A percentile compares a stretch with the other conserved stretches of the same genome.
These are phyloP conservation scores for Cicer arietinum DNA, from an alignment of 306 rosid species.

Conservation along the genomic window DNA sequence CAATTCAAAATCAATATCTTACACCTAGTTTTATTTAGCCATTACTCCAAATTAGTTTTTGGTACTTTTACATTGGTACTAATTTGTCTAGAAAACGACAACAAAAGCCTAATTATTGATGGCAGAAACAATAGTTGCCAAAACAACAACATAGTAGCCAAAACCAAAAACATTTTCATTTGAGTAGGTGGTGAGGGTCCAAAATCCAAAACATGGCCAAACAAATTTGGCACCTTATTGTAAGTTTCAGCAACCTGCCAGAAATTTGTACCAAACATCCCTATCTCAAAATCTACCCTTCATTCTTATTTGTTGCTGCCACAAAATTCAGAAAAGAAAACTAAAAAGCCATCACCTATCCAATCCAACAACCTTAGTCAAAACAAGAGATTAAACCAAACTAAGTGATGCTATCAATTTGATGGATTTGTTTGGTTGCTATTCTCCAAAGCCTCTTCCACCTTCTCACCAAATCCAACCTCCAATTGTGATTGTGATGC, in stretches of 20 bases:
- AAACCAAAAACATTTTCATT: background rate
- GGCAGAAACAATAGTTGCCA: slow-evolving; percentile 7
- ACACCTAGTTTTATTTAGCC: slow-evolving; percentile 31
- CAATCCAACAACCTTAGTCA: slow-evolving; percentile 37
- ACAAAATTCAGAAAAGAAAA: slow-evolving; percentile 27
- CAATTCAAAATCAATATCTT: background rate
- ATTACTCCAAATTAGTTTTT: slow-evolving; percentile 22
- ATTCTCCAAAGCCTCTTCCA: slow-evolving; percentile 51
- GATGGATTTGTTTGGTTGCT: slow-evolving; percentile 59
- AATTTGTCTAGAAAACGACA: slow-evolving; percentile 42
- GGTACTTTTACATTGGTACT: slow-evolving; percentile 12
- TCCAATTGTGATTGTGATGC: slow-evolving; percentile 21
- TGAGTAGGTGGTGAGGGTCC: slow-evolving; percentile 1
- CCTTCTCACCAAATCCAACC: slow-evolving; percentile 52
- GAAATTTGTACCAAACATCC: slow-evolving; percentile 20
- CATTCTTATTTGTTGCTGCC: slow-evolving; percentile 36
- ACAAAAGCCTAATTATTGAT: slow-evolving; percentile 28
- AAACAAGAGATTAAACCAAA: slow-evolving; percentile 31
- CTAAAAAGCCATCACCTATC: slow-evolving; percentile 30
- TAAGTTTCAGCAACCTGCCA: slow-evolving; percentile 37
- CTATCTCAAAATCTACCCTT: slow-evolving; percentile 29
- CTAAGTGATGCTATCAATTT: slow-evolving; percentile 53
- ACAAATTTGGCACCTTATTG: slow-evolving; percentile 43
- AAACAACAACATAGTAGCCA: slow-evolving; percentile 36
- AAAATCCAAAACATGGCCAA: slow-evolving; percentile 35